Base-by-base conservation (phyloP, 2,329 filamentous ascomycete genomes). In the Aspergillus alliaceus region DNA sequence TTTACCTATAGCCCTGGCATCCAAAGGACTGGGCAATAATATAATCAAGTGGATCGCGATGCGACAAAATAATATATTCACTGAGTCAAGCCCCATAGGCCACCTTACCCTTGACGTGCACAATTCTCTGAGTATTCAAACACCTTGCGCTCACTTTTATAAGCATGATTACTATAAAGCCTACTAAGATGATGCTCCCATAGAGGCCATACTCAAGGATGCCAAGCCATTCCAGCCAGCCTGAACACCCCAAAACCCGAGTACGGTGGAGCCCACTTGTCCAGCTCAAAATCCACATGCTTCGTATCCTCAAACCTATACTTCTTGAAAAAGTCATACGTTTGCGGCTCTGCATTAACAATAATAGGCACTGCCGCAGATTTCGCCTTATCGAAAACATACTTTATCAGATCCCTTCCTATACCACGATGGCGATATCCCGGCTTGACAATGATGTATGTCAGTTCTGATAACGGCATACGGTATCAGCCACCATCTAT, bases 221-320 rank as follows among this genome's bases (percentile, higher is more conserved):
- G 7, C 57, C 60, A 61, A 11, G 62, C 29, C 60, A 66, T 57
- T 7, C 56, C 57, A 29, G 55, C 50, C 15, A 64, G 31, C 29
- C 60, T 51, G 35, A 66, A 66, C 2, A 51, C 4, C 3, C 64
- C 62, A 51, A 63, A 66, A 0, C 64, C 64, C 5, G 54, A 60
- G 34, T 61, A 24, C 4, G 56, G 51, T 2, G 60, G 51, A 1
- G 64, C 60, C 51, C 55, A 66, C 8, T 59, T 52, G 7, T 48
- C 24, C 9, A 64, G 54, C 54, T 66, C 62, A 2, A 64, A 55
- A 54, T 64, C 62, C 2, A 53, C 48, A 56, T 63, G 56, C 3
- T 25, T 51, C 5, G 51, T 59, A n/a, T 64, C 60, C n/a, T 58
- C 20, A 18, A 63, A 61, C 4, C 58, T 59, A 15, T 54, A 14